Evolutionary conservation across 176 grass and related monocot species (phyloP).

Genomic region (Guadua angustifolia): DNA sequence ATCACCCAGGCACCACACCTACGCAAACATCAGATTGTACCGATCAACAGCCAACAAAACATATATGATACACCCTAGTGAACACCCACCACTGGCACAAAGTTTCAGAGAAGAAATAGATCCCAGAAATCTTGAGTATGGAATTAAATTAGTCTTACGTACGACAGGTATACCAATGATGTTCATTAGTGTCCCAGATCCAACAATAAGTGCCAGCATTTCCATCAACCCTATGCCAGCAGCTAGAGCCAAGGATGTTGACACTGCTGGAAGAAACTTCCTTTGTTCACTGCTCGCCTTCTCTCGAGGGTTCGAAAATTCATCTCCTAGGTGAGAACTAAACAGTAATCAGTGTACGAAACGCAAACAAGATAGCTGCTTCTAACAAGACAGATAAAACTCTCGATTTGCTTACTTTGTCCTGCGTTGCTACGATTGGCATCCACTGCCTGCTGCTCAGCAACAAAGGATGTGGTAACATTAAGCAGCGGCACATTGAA

Average conservation of each 20-base stretch:
- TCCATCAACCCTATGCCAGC: conserved; percentile 74
- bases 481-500: conserved; percentile 91
- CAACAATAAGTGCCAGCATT: conserved; percentile 54
- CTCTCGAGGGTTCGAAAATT: neutral
- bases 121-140: neutral
- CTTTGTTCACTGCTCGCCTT: conserved; percentile 23
- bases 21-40: neutral
- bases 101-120: conserved; percentile 19
- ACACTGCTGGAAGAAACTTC: conserved; percentile 82
- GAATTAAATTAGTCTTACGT: conserved; percentile 53
- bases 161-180: conserved; percentile 80
- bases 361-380: neutral
- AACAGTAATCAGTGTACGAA: conserved; percentile 2
- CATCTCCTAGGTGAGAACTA: conserved; percentile 54
- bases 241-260: conserved; percentile 82
- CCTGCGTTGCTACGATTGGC: neutral
- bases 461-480: conserved; percentile 92
- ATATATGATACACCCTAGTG: neutral
- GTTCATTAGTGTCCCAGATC: conserved; percentile 70
- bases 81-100: neutral
- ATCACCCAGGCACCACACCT: neutral
- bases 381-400: neutral
- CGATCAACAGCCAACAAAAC: neutral
- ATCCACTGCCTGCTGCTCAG: conserved; percentile 75
- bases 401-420: conserved; percentile 34